A percentile compares a stretch with the other conserved stretches of the same genome.
These are phyloP conservation scores for Bipolaris victoriae DNA, from an alignment of 2,329 filamentous ascomycete genomes.

Conservation along the genomic window DNA sequence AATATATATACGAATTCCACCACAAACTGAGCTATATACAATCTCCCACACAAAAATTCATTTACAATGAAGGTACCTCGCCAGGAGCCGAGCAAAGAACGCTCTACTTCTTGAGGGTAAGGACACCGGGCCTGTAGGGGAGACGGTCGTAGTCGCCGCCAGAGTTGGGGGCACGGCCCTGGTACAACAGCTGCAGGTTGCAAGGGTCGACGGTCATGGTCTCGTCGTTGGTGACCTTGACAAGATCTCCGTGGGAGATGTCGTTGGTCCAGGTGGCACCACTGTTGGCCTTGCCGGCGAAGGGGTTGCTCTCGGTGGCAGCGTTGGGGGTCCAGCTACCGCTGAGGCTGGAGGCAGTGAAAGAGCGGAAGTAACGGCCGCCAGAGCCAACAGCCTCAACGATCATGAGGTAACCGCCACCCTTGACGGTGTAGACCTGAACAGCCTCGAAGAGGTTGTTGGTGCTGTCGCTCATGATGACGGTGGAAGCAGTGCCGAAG, in stretches of 20 bases:
- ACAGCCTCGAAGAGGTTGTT: conserved; percentile 70
- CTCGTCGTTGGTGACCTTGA: conserved; percentile 64
- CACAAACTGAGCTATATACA: conserved; percentile 10
- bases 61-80: conserved; percentile 12
- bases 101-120: conserved; percentile 13
- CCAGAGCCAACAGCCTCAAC: conserved; percentile 65
- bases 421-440: conserved; percentile 67
- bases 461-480: conserved; percentile 60
- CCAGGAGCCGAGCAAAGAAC: neutral
- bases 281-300: conserved; percentile 71
- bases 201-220: conserved; percentile 68
- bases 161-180: conserved; percentile 58
- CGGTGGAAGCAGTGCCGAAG: conserved; percentile 61
- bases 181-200: conserved; percentile 69
- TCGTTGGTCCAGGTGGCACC: conserved; percentile 70
- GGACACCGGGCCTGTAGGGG: conserved; percentile 61
- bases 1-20: neutral
- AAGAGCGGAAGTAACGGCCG: conserved; percentile 71
- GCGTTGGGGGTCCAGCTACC: conserved; percentile 67
- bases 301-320: conserved; percentile 62
- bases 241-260: conserved; percentile 69
- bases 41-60: conserved; percentile 7
- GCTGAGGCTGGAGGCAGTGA: conserved; percentile 63
- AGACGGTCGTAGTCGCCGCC: conserved; percentile 57
- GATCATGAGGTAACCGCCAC: conserved; percentile 67